Conservation (phyloP, 2,329 filamentous ascomycete species). For the Colletotrichum theobromicola region DNA sequence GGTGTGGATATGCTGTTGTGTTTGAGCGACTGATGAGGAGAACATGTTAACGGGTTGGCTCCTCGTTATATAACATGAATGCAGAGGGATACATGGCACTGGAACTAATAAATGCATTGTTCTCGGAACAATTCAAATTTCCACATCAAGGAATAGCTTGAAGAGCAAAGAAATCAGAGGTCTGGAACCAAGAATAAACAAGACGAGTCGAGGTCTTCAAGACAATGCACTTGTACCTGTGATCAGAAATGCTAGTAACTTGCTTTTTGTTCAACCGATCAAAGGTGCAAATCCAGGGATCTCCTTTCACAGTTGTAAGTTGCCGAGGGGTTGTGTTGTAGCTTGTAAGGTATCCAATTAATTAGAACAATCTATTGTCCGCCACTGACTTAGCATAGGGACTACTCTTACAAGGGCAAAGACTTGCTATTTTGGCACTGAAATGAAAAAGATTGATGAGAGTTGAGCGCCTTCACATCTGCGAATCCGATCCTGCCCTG, state of each 20-base stretch:
- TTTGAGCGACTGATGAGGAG: neutral
- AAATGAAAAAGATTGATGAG: rapidly evolving
- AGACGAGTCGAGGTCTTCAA: neutral
- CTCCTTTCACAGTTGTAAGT: neutral
- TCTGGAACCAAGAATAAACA: neutral
- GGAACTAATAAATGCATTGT: neutral
- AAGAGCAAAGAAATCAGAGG: neutral
- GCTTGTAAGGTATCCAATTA: neutral
- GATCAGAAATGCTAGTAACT: neutral
- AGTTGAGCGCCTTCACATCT: neutral
- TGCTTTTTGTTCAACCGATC: neutral
- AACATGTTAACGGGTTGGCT: neutral
- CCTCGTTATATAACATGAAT: neutral
- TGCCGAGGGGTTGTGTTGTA: neutral
- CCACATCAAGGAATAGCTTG: neutral
- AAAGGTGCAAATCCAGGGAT: neutral
- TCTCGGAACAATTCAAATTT: neutral
- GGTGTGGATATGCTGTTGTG: neutral
- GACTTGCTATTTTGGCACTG: neutral
- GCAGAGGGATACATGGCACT: neutral
- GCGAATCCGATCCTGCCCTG: neutral
- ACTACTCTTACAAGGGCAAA: neutral
- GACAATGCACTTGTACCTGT: neutral
- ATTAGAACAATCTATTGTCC: neutral
- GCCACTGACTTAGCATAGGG: neutral